Evolutionary conservation across 2,329 filamentous ascomycete species (phyloP), one percentile per base, ranked within the genome.

Genomic region (Tolypocladium nubicola): DNA sequence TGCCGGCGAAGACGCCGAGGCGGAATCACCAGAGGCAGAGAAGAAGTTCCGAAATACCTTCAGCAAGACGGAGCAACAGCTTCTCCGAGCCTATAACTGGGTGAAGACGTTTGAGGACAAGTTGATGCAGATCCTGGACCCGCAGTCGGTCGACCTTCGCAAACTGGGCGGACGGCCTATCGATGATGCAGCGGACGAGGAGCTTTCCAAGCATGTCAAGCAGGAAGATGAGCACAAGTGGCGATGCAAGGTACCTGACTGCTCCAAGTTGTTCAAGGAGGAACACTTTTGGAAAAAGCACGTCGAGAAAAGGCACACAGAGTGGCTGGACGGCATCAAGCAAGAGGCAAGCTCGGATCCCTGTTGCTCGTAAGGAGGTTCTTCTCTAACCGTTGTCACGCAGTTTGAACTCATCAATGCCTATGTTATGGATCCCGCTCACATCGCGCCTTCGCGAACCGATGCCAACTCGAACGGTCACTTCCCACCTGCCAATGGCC

Each of bases 101-200:
- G 95, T 99, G 59, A 95, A 89, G 76, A 97, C 94, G 0, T 99
- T 96, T 66, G 94, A 99, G 69, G 94, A 99, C 68, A 99, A 99
- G 75, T 81, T 99, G 55, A 78, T 90, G 69, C 92, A 97, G 70
- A 88, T 97, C 52, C 79, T 99, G 16, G 93, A 97, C 63, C 94
- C 94, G 0, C 89, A 94, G 56, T 85, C 86, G 54, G 88, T 89
- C 30, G 91, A 97, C 67, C 78, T 97, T 47, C 86, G 86, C 70
- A 97, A 97, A 74, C 82, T 97, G 33, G 94, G 95, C 54, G 94
- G 94, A 21, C 92, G 90, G 68, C 83, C 88, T 1, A 76, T 90
- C 0, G 90, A 97, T 4, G 91, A 97, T 62, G 91, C 89, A 1
- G 68, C 97, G 8, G 86, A 91, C 61, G 91, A 96, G 45, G 94